Base-by-base conservation (phyloP, 2,329 filamentous ascomycete genomes). In the Bipolaris gigantea region DNA sequence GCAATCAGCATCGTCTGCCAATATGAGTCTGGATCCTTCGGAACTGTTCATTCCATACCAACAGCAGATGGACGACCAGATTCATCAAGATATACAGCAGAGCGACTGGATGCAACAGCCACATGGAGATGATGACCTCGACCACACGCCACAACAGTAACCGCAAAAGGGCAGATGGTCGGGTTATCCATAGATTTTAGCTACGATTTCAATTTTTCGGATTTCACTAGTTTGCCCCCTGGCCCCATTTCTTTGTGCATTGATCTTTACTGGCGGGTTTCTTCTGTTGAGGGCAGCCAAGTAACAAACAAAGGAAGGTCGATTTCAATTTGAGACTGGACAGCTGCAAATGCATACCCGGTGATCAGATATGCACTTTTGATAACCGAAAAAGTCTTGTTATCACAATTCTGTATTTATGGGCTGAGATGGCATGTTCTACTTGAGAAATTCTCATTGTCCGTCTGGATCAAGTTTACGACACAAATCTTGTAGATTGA, bases 61-160 rank as follows among this genome's bases (percentile, higher is more conserved):
- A 27, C 25, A 27, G 25, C 25, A 53, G 23, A 45, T 53, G 44
- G 35, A 48, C n/a, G 44, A 35, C 4, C 44, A 44, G 5, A 48
- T 41, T 25, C 42, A 50, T 18, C 25, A 48, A 34, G 38, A 43
- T 7, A 51, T 55, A 40, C 48, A 48, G 7, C 18, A 16, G 15
- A 9, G 4, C 13, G 43, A 34, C 16, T 23, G 11, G 23, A 9
- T 10, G 4, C 36, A 51, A 13, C 53, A 30, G 15, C n/a, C 30
- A 23, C 18, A 33, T 4, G 4, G 11, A 30, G 18, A 48, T 21
- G 19, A 33, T 7, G n/a, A 13, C 8, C 25, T 48, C 1, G 25
- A 41, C 1, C 5, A 35, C 7, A 2, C 38, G 13, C 16, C 25
- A 4, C 4, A 9, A 7, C 46, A 39, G 27, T 19, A 33, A 15